Evolutionary conservation across 2,329 filamentous ascomycete genomes (phyloP), one percentile per base, ranked within the genome.

Genomic region (Cladosporium cucumerinum): DNA sequence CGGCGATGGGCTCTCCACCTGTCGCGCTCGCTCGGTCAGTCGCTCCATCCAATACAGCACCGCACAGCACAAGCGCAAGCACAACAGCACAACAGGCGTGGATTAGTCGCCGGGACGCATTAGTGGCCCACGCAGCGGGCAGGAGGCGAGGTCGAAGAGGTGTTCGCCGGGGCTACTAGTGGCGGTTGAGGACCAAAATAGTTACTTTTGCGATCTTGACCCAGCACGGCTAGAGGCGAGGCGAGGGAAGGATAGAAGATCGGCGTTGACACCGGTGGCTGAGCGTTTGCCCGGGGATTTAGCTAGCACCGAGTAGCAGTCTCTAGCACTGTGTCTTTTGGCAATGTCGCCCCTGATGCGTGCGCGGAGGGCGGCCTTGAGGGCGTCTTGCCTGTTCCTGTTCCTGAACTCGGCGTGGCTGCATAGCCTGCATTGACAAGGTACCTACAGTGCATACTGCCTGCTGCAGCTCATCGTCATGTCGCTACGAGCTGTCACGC

Each of bases 181-280:
- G 60, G 60, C 60, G 49, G 60, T 62, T 62, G 60, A 62, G 34
- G 48, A 43, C 48, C 60, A 55, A 34, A 61, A 54, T 52, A 52
- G 46, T 30, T n/a, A 61, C 58, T 34, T 23, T 10, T 34, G 46
- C 43, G 28, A 61, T 52, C 43, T 49, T 60, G 57, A 49, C 43
- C 25, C 25, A 30, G 10, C 43, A n/a, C 14, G n/a, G 58, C 58
- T 61, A 61, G 58, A 30, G 32, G 28, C 28, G 8, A 25, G 46
- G 43, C 28, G n/a, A 61, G 43, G 18, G 43, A n/a, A 23, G 23
- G 55, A 28, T 28, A 52, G 28, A 34, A 30, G 60, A 62, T 62
- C 60, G 49, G 34, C 60, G 49, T 51, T 16, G 46, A 25, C 43
- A 30, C 58, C 58, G 28, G 26, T 18, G 55, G 21, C 52, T 57